Percentiles rank a stretch among this genome's conserved stretches.
Evolutionary conservation across 768 basidiomycete species (phyloP).

Genomic region (Lactarius hatsudake): DNA sequence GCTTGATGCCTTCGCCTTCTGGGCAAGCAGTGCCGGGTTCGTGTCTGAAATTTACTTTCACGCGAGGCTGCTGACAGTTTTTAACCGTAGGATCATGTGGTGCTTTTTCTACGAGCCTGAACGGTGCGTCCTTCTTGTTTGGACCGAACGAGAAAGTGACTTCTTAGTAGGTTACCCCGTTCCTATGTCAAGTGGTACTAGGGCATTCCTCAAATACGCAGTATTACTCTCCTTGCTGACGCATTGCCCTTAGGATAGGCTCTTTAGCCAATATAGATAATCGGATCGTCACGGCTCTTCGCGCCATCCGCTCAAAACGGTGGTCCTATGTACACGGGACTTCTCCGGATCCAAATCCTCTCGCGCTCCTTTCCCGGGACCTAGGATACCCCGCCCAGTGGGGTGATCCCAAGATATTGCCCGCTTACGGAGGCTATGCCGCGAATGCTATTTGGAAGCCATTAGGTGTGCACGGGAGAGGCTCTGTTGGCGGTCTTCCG

Average conservation of each 20-base stretch:
- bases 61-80: background rate
- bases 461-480: conserved; percentile 51
- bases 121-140: conserved; percentile 41
- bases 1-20: conserved; percentile 70
- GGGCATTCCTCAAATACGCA: background rate
- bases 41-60: conserved; percentile 22
- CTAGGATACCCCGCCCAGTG: conserved; percentile 59
- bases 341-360: conserved; percentile 39
- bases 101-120: conserved; percentile 79
- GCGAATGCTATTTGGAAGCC: conserved; percentile 55
- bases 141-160: conserved; percentile 8
- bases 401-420: conserved; percentile 60
- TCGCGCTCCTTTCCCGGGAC: conserved; percentile 48
- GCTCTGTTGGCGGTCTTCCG: conserved; percentile 65
- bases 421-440: conserved; percentile 55
- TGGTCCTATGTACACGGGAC: conserved; percentile 60
- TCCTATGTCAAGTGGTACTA: conserved; percentile 67
- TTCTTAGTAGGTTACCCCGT: conserved; percentile 46
- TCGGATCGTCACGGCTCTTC: conserved; percentile 54
- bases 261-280: conserved; percentile 66
- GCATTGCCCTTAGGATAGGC: conserved; percentile 48
- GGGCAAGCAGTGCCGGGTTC: conserved; percentile 75
- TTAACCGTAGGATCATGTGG: conserved; percentile 74
- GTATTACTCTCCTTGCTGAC: background rate
- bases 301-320: conserved; percentile 47